Evolutionary conservation across 1,284 basidiomycete genomes (phyloP), one percentile per base, ranked within the genome.

Genomic region (Ustanciosporium gigantosporum): DNA sequence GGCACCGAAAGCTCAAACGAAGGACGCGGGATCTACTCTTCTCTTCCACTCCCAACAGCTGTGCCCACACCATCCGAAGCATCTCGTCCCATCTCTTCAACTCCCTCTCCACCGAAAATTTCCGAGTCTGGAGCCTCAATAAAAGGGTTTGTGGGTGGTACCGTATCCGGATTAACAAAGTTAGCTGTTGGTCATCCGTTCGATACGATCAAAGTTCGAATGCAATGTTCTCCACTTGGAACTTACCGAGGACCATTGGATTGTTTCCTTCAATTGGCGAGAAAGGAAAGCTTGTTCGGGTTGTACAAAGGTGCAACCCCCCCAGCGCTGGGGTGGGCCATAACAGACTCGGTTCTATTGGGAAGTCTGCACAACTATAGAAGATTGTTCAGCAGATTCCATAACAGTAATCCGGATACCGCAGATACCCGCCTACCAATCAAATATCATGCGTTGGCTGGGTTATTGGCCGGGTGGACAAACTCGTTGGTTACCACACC

Each of bases 301-400:
- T 41, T 79, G 22, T 79, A 79, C 65, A 79, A 79, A 47, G 82
- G 87, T 83, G 79, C 78, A 25, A 52, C 55, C 2, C 86, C 87
- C 5, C 88, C 88, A 2, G 86, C 87, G 16, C 80, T 89, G 3
- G 87, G 87, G 2, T 89, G 87, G 88, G 85, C 86, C 7, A 82
- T 85, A 31, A 86, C 87, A 34, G 88, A 90, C 71, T 86, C 87
- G 14, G 79, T 89, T 8, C 81, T 90, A 6, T 80, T 90, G 41
- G 88, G 88, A 3, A 87, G 86, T 4, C 78, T 90, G 36, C 78
- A 80, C 27, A 72, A 68, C 36, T 70, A 68, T 22, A 53, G 73
- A 2, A 34, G 52, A 1, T 37, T 50, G 2, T 59, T 68, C 14
- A 53, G 53, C 0, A 43, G 55, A 3, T 19, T 48, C 16, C 50